These are phyloP conservation scores for Tulasnella sp. DNA, from an alignment of 768 basidiomycete species.

Conservation along the genomic window DNA sequence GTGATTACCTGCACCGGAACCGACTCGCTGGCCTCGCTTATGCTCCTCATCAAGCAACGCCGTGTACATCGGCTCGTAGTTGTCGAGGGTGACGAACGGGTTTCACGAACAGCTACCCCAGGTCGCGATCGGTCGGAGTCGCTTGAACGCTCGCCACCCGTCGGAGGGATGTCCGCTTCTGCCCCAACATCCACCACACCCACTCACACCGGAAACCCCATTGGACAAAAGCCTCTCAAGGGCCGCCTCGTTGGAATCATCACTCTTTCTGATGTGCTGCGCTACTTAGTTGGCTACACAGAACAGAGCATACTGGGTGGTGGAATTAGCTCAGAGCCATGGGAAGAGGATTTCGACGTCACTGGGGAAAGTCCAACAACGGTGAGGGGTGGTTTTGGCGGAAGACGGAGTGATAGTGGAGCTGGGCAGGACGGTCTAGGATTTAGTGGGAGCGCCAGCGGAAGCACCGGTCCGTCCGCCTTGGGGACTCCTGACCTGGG, in stretches of 20 bases:
- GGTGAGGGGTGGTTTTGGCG: neutral
- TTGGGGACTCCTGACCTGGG: neutral
- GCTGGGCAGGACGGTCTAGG: neutral
- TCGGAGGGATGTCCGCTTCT: conserved; percentile 30
- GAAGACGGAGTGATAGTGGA: neutral
- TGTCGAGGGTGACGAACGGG: conserved; percentile 70
- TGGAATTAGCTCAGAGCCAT: neutral
- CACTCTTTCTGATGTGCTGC: conserved; percentile 81
- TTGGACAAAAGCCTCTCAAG: conserved; percentile 28
- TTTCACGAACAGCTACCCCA: neutral
- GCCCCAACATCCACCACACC: conserved; percentile 6
- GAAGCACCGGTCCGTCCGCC: neutral
- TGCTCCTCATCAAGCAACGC: conserved; percentile 88
- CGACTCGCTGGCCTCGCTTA: conserved; percentile 84
- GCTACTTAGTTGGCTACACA: conserved; percentile 56
- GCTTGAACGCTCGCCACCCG: conserved; percentile 11
- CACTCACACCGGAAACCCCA: conserved; percentile 3
- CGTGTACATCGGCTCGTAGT: conserved; percentile 93
- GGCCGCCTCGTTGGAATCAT: conserved; percentile 78
- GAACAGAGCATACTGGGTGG: conserved; percentile 12
- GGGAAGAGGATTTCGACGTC: conserved; percentile 1
- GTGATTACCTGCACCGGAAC: conserved; percentile 92
- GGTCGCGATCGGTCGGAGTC: conserved; percentile 22
- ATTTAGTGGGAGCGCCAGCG: neutral
- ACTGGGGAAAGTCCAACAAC: neutral